These are phyloP conservation scores for Tuber microsphaerosporum DNA, from an alignment of 495 filamentous ascomycete species.

Conservation along the genomic window DNA sequence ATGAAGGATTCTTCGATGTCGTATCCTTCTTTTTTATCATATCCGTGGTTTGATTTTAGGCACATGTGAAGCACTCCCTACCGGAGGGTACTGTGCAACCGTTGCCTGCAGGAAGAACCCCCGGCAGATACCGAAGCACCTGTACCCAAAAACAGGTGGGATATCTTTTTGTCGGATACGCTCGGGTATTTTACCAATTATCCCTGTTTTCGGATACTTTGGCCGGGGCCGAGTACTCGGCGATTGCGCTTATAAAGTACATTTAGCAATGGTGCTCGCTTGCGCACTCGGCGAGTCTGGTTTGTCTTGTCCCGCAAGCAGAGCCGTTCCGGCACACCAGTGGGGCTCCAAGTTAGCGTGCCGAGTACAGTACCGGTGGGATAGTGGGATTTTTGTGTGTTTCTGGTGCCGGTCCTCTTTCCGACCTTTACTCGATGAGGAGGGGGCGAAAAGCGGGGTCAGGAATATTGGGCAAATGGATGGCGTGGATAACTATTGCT, in stretches of 20 bases:
- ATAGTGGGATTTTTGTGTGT: not conserved
- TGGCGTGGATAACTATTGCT: not conserved
- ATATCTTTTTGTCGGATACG: too few species aligned
- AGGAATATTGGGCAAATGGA: not conserved
- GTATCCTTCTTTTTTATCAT: not conserved
- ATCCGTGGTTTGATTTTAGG: not conserved
- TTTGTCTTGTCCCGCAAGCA: not conserved
- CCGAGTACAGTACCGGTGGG: not conserved
- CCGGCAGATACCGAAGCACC: not conserved
- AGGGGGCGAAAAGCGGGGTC: not conserved
- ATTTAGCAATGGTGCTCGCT: not conserved
- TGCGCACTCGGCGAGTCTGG: not conserved
- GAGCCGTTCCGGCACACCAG: not conserved
- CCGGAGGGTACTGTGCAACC: not conserved
- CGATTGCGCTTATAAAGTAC: too few species aligned
- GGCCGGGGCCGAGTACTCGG: too few species aligned
- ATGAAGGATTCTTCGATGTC: not conserved
- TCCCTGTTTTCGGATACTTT: too few species aligned
- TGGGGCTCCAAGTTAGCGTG: not conserved
- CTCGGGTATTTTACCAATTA: too few species aligned
- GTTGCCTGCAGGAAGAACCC: not conserved
- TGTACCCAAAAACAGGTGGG: too few species aligned
- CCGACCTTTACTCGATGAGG: not conserved
- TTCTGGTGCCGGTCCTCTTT: not conserved
- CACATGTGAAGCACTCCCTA: not conserved